Base-by-base conservation (phyloP, 495 filamentous ascomycete genomes). In the Hypomontagnella submonticulosa region DNA sequence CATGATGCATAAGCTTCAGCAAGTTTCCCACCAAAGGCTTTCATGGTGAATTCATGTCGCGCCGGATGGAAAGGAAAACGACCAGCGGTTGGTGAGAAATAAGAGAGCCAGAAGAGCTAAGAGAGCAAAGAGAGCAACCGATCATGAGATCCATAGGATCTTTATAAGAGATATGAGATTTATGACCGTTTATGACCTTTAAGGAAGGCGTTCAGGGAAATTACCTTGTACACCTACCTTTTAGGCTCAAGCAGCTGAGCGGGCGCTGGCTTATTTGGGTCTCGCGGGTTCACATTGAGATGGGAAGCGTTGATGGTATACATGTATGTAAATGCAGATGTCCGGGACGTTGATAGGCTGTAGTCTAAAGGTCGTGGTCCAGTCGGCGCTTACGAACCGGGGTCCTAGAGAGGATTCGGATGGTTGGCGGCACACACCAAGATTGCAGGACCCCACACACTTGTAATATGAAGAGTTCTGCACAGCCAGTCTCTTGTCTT, bases 381-480 rank as follows among this genome's bases (percentile, higher is more conserved):
- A 81, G 76, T 81, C 77, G 81, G 81, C 81, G 81, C 81, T 81
- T 83, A 80, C 66, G 69, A 72, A 72, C 77, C 74, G 58, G 76
- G 79, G 78, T 73, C 56, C 61, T 69, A 57, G 68, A 72, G 66
- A 72, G 73, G 76, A 77, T 73, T 76, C 75, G 76, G 79, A 75
- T 78, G 76, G 78, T 72, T 76, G 74, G 78, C 75, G 78, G 75
- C 79, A 76, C 78, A 73, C 75, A 69, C 74, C 76, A 73, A 64
- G 67, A 73, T 66, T 69, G 72, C 69, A 64, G 69, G 66, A 69
- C 69, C 67, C 76, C 73, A 76, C 81, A 33, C 75, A 77, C 69
- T 80, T 70, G 75, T 79, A 73, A 66, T 75, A 78, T 64, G 71
- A 64, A 70, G 60, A 73, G 69, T 73, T 72, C 74, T 75, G 75